phyloP scores from a whole-genome alignment of 1,284 basidiomycete genomes.

The Microbotryum intermedium region DNA sequence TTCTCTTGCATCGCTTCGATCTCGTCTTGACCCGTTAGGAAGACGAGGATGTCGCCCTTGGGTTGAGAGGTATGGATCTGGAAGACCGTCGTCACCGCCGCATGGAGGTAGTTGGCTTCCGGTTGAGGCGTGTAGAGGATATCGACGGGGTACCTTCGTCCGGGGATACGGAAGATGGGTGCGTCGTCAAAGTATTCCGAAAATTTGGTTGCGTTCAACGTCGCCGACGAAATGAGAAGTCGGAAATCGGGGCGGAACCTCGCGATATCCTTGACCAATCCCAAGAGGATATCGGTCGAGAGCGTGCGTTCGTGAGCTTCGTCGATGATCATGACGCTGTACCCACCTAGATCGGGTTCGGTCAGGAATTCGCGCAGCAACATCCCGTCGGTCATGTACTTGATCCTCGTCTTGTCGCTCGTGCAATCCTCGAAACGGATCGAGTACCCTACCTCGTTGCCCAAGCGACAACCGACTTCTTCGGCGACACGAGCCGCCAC shows the following conservation, averaged over 20 bases:
- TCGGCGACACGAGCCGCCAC: constrained; percentile 98
- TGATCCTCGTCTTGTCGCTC: constrained; percentile 91
- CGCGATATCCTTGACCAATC: constrained; percentile 97
- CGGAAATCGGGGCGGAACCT: constrained; percentile 87
- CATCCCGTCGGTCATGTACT: constrained; percentile 91
- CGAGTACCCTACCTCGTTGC: constrained; percentile 95
- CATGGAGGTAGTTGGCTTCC: constrained; percentile 96
- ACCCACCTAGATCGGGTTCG: constrained; percentile 86
- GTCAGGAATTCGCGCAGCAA: constrained; percentile 91
- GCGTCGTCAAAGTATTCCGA: constrained; percentile 91
- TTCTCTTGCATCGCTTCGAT: constrained; percentile 93
- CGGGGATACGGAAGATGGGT: constrained; percentile 89
- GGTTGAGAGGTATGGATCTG: constrained; percentile 99
- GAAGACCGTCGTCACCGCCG: constrained; percentile 96
- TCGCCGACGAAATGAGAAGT: constrained; percentile 89
- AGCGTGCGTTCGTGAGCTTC: constrained; percentile 94
- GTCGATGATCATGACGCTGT: constrained; percentile 87
- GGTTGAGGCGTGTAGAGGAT: constrained; percentile 97
- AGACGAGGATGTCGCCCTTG: constrained; percentile 95
- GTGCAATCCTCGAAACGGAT: constrained; percentile 99
- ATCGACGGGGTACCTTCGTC: constrained; percentile 93
- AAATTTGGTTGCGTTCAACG: constrained; percentile 79
- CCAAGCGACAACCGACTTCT: constrained; percentile 93
- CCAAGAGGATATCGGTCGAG: constrained; percentile 93
- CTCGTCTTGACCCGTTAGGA: constrained; percentile 98